A percentile compares a stretch with the other conserved stretches of the same genome.
Conservation (phyloP, 441 rosid genomes). For the Corymbia calophylla region DNA sequence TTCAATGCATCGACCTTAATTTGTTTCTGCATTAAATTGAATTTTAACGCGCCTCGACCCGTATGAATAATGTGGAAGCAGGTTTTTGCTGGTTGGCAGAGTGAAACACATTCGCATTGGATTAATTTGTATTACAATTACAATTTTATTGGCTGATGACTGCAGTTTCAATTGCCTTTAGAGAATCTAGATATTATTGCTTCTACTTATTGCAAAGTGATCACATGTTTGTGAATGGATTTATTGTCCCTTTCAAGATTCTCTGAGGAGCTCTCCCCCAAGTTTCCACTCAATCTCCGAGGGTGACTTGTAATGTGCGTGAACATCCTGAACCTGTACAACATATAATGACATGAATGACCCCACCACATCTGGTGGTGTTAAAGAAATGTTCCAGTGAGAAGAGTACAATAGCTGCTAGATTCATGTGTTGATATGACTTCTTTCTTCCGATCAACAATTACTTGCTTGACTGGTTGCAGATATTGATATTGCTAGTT, state of each 20-base stretch:
- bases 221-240: background rate
- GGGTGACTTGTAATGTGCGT: background rate
- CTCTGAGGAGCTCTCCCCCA: background rate
- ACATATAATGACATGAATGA: background rate
- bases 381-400: background rate
- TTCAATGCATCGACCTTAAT: background rate
- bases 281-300: background rate
- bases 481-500: conserved; percentile 51
- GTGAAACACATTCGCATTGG: background rate
- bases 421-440: background rate
- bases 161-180: background rate
- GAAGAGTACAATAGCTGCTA: background rate
- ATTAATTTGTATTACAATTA: background rate
- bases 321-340: background rate
- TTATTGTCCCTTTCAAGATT: background rate
- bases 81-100: background rate
- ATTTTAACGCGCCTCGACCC: background rate
- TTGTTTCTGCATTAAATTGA: background rate
- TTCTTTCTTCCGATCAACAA: background rate
- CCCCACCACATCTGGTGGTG: background rate
- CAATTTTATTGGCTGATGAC: background rate
- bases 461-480: conserved; percentile 10
- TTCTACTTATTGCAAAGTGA: background rate
- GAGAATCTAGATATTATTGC: background rate
- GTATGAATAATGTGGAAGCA: background rate